Evolutionary conservation across 257 asterid species (phyloP), one percentile per base, ranked within the genome.

Genomic region (Fraxinus anomala): DNA sequence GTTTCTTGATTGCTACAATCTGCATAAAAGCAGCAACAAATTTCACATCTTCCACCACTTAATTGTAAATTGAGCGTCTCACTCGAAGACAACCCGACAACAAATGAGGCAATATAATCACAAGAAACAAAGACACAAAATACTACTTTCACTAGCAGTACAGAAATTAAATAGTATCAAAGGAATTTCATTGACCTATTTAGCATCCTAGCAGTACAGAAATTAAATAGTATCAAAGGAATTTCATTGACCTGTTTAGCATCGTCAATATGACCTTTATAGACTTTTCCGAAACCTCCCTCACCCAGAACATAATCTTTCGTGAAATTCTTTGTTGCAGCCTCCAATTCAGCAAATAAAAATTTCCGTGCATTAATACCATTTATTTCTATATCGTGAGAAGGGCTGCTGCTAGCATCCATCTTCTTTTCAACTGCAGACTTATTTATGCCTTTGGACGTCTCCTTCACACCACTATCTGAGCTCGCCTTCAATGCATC

Each of bases 271-370:
- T 28, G 72, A 49, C 97, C 95, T 85, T 89, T 89, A 73, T 86
- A 86, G 37, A 92, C 97, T 87, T 81, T 84, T 73, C 97, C 97
- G 42, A 92, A 92, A 23, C 97, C 95, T 47, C 97, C 97, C 82
- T 92, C 97, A 4, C 97, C 97, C n/a, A 92, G 75, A 82, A 89
- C 82, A 82, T 87, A 77, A 7, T 86, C 93, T 17, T 31, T 73
- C 72, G 79, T 90, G 88, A 92, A 92, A 70, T 84, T 70, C 61
- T 87, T 88, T 2, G 97, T 90, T 34, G 97, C 97, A 63, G 80
- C 81, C 23, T 84, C 84, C 74, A 86, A 67, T 5, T 81, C 85
- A 4, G 39, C 76, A 1, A 79, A 77, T 33, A 73, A 13, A 5
- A 86, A 86, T 59, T 31, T 72, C 72, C 75, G 73, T 0, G 87